phyloP scores from a whole-genome alignment of 2,329 filamentous ascomycete species.

The Cytospora chrysosperma region DNA sequence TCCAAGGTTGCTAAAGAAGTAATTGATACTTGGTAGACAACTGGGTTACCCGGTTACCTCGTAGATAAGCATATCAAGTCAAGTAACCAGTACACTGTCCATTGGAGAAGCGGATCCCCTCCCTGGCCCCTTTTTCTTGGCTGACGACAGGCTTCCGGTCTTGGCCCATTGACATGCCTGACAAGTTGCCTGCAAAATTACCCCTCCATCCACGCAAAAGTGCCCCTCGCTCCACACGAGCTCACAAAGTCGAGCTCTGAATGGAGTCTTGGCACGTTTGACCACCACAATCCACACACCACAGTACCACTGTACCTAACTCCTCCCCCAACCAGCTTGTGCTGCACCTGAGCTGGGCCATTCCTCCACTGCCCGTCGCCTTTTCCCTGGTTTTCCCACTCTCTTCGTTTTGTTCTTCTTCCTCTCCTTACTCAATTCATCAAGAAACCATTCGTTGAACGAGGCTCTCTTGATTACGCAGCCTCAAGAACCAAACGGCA shows the following conservation, averaged over 20 bases:
- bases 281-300: constrained; percentile 8
- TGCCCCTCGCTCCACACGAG: constrained; percentile 22
- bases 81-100: not conserved
- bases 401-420: not conserved
- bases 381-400: not conserved
- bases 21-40: not conserved
- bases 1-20: too few relatives aligned
- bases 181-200: not conserved
- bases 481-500: constrained; percentile 4
- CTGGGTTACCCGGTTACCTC: too few relatives aligned
- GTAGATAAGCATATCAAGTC: not conserved
- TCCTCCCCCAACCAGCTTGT: not conserved
- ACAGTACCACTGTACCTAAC: not conserved
- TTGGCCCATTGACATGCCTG: not conserved
- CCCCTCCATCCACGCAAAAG: constrained; percentile 10
- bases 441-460: not conserved
- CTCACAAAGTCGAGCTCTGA: constrained; percentile 15
- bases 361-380: not conserved
- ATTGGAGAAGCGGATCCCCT: not conserved
- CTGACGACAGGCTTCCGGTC: not conserved
- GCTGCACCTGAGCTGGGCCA: not conserved
- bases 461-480: not conserved
- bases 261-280: constrained; percentile 24
- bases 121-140: not conserved
- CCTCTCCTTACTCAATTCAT: not conserved